Evolutionary conservation across 306 rosid species (phyloP).

Genomic region (Acacia melanoxylon): DNA sequence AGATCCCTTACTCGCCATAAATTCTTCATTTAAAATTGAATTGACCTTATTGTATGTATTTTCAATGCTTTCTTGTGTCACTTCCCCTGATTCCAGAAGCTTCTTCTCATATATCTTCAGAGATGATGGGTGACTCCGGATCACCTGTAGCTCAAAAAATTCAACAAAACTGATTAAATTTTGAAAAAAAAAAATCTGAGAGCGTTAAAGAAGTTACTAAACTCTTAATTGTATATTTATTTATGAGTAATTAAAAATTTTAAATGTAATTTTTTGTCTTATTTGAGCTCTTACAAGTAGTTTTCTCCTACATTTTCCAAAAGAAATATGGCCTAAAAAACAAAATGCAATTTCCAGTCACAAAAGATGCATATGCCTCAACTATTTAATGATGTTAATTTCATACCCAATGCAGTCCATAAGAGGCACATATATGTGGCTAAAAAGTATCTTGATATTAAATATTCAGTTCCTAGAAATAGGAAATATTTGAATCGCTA

Average conservation of each 20-base stretch:
- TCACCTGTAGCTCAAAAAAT: constrained; percentile 52
- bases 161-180: constrained; percentile 25
- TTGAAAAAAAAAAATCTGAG: too few species aligned
- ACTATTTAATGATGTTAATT: not conserved
- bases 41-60: constrained; percentile 63
- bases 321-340: not conserved
- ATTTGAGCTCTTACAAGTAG: not conserved
- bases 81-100: constrained; percentile 71
- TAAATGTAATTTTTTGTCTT: not conserved
- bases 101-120: constrained; percentile 81
- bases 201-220: not conserved
- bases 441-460: not conserved
- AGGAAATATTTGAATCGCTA: too few species aligned
- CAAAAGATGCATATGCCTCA: not conserved
- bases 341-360: not conserved
- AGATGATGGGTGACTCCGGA: constrained; percentile 78
- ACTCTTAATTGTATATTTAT: not conserved
- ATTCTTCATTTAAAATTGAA: constrained; percentile 75
- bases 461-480: too few species aligned
- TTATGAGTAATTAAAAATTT: not conserved
- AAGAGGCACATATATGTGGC: not conserved
- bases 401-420: not conserved
- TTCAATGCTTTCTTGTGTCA: constrained; percentile 61
- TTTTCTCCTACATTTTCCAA: not conserved
- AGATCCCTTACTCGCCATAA: constrained; percentile 81